Base-by-base conservation (phyloP, 2,329 filamentous ascomycete genomes). In the Rugonectria rugulosa region DNA sequence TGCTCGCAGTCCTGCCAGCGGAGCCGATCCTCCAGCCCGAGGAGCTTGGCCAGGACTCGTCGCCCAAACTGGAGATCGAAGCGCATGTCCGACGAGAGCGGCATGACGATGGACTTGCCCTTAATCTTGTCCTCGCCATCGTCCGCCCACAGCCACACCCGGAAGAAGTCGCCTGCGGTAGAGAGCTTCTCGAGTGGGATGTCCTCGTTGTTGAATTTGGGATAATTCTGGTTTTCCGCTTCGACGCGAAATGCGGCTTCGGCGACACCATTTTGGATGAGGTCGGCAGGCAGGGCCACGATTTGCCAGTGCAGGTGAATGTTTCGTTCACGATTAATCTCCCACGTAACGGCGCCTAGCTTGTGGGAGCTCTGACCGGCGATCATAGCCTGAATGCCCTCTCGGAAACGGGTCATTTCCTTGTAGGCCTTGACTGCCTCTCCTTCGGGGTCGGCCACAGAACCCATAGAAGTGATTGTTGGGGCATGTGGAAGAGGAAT, bases 301-400 rank as follows among this genome's bases (percentile, higher is more conserved):
- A 96, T 89, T 74, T 99, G 96, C 95, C 93, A 97, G 69, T 98
- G 94, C 1, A 88, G 82, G 71, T 99, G 95, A 52, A 98, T 87
- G 50, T 95, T 92, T 46, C 84, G 84, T 5, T 81, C 81, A 45
- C 92, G 88, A 70, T 88, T 94, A 66, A 99, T 93, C 75, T 98
- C 95, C 87, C 92, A 99, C 0, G 92, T 95, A 2, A 98, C 89
- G 3, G 88, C 85, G 14, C 94, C 95, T 1, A 97, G 85, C 60
- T 83, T 82, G 59, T 83, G 77, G 68, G 77, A 72, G 53, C 78
- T 80, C 56, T 72, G 73, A 19, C 73, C 75, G n/a, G 79, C 76
- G 11, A 97, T 79, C 90, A 97, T 96, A 40, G 80, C 81, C 69
- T 97, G 92, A 42, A 98, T 79, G 0, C 90, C 80, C 43, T 83